phyloP scores from a whole-genome alignment of 371 early-diverging fungal genomes.

The Thermomucor indicae-seudaticae region DNA sequence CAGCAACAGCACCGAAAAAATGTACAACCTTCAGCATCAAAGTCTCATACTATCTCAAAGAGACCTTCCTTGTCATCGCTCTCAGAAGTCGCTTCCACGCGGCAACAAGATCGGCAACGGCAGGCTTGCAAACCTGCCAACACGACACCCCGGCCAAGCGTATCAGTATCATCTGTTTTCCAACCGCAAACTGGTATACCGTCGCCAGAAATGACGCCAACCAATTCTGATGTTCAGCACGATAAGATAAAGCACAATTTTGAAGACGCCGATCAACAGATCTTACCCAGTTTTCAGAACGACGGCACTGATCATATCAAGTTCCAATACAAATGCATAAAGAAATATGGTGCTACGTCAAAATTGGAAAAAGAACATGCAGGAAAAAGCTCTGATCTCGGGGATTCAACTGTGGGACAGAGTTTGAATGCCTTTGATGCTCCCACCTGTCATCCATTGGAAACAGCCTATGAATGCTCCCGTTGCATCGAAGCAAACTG shows the following conservation, averaged over 20 bases:
- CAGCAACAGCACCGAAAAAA: background rate
- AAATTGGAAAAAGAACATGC: background rate
- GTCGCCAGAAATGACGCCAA: constrained; percentile 38
- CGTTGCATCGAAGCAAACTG: background rate
- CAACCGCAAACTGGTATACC: constrained; percentile 17
- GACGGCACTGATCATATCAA: no score
- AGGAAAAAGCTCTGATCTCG: background rate
- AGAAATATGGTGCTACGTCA: background rate
- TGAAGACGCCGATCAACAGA: constrained; percentile 18
- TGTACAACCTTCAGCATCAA: no score
- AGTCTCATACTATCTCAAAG: no score
- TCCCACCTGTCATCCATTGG: no score
- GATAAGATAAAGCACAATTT: constrained; percentile 25
- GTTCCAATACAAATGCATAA: constrained; percentile 44
- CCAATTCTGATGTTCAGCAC: constrained; percentile 15
- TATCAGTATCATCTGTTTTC: background rate
- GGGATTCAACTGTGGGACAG: no score
- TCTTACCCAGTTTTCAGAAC: no score
- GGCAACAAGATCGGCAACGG: constrained; percentile 1
- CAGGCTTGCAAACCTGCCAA: no score
- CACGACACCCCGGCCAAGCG: background rate
- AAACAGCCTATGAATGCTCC: constrained; percentile 4
- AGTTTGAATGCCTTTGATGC: no score
- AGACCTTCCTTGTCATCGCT: no score
- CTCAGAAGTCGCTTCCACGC: background rate